Evolutionary conservation across 148 eudicot genomes (phyloP), one percentile per base, ranked within the genome.

Genomic region (Chenopodium formosanum): DNA sequence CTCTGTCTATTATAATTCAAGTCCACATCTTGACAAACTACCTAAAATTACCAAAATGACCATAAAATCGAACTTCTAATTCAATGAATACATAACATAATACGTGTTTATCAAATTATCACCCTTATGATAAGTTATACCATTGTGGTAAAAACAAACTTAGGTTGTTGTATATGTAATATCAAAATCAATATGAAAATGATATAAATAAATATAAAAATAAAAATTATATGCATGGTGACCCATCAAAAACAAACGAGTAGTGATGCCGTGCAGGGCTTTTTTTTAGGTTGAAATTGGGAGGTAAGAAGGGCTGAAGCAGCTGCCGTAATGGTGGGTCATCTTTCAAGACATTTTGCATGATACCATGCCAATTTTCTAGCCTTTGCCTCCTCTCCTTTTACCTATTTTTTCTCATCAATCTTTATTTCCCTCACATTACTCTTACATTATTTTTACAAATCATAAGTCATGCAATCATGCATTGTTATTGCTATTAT

Each of bases 191-290:
- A 3, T 16, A 69, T 69, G 47, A 70, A 70, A 70, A 34, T 32
- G 46, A 69, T 14, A 9, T 23, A 46, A n/a, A 46, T 19, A 7
- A 47, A 46, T 73, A 63, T 5, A 40, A 6, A 34, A 4, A 4
- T 34, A 34, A 4, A 40, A 40, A 40, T 40, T 9, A 62, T 60
- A 23, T 22, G 67, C 7, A 58, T n/a, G 47, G 74, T 37, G 23
- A 70, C 9, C 32, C 58, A 73, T 62, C n/a, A 50, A n/a, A 74
- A 74, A 79, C 69, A 53, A 63, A 72, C n/a, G n/a, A 77, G 50
- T 70, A 37, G 78, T 78, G 66, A 78, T 78, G 85, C 66, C 75
- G 82, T 83, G 85, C 70, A 74, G 78, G n/a, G 74, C 31, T 58
- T 75, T 78, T 78, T 79, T 83, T 73, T 37, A 50, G 65, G 74